These are phyloP conservation scores for Alloteropsis semialata DNA, from an alignment of 176 grass and related monocot species.

Conservation along the genomic window DNA sequence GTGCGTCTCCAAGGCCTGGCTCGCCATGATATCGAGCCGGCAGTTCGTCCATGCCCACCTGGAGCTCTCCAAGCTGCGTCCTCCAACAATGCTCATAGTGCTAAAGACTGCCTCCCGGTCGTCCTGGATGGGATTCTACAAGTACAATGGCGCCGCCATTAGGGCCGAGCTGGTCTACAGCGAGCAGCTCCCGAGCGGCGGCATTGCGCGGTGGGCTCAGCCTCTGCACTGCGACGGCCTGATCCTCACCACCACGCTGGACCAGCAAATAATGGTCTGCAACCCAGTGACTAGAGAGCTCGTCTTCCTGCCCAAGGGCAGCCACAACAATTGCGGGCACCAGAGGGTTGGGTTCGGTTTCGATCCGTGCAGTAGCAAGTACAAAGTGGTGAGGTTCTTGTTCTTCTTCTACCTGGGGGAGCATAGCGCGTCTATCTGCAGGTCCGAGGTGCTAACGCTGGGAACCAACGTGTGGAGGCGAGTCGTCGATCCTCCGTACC, in stretches of 20 bases:
- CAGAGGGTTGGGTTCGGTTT: background rate
- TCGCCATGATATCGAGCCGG: background rate
- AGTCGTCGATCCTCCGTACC: background rate
- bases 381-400: background rate
- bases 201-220: background rate
- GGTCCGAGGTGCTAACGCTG: background rate
- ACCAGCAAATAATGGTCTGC: background rate
- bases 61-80: background rate
- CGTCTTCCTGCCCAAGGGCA: background rate
- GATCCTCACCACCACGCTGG: background rate
- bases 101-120: too few relatives aligned
- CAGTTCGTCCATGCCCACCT: background rate
- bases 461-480: background rate
- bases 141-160: background rate
- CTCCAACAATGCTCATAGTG: background rate
- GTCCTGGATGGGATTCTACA: background rate
- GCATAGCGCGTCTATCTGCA: background rate
- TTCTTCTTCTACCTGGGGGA: too few relatives aligned
- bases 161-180: too few relatives aligned
- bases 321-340: too few relatives aligned
- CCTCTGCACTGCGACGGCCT: background rate
- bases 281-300: background rate
- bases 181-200: background rate
- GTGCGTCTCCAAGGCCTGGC: background rate
- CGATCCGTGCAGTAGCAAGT: background rate